Evolutionary conservation across 306 rosid species (phyloP).

Genomic region (Coriaria nepalensis): DNA sequence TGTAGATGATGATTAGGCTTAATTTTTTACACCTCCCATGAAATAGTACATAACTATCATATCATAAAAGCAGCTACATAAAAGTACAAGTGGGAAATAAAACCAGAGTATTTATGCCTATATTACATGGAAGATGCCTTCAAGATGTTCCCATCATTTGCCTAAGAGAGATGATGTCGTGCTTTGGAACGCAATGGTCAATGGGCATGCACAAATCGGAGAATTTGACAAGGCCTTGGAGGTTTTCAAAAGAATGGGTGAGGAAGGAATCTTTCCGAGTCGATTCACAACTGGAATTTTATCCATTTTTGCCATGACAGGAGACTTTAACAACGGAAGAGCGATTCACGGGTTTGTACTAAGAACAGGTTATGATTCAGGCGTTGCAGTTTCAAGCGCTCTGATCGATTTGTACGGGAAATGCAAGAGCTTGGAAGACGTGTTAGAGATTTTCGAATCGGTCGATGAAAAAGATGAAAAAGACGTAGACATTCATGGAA

Average conservation of each 20-base stretch:
- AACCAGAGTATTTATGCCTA: background rate
- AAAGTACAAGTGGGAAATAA: too few species aligned
- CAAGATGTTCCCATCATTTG: slow-evolving; percentile 50
- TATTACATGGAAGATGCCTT: slow-evolving; percentile 35
- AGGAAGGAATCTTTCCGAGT: slow-evolving; percentile 40
- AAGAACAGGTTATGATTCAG: slow-evolving; percentile 53
- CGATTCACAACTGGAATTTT: slow-evolving; percentile 53
- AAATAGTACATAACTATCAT: background rate
- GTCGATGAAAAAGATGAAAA: slow-evolving; percentile 54
- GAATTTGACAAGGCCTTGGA: slow-evolving; percentile 46
- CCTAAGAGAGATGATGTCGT: slow-evolving; percentile 63
- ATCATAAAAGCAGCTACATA: too few species aligned
- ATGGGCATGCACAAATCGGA: slow-evolving; percentile 59
- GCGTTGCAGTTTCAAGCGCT: slow-evolving; percentile 53
- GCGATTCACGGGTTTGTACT: slow-evolving; percentile 44
- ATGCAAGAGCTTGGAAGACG: slow-evolving; percentile 41
- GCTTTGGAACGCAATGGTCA: slow-evolving; percentile 80
- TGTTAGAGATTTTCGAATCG: slow-evolving; percentile 45
- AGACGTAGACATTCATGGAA: slow-evolving; percentile 82
- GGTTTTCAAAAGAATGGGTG: slow-evolving; percentile 46
- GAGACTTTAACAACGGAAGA: slow-evolving; percentile 45
- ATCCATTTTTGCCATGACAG: slow-evolving; percentile 43
- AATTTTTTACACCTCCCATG: background rate
- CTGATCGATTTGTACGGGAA: slow-evolving; percentile 86
- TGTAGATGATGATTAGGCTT: too few species aligned